Percentiles rank a stretch among this genome's conserved stretches.
Conservation (phyloP, 306 rosid genomes). For the Casuarina glauca region DNA sequence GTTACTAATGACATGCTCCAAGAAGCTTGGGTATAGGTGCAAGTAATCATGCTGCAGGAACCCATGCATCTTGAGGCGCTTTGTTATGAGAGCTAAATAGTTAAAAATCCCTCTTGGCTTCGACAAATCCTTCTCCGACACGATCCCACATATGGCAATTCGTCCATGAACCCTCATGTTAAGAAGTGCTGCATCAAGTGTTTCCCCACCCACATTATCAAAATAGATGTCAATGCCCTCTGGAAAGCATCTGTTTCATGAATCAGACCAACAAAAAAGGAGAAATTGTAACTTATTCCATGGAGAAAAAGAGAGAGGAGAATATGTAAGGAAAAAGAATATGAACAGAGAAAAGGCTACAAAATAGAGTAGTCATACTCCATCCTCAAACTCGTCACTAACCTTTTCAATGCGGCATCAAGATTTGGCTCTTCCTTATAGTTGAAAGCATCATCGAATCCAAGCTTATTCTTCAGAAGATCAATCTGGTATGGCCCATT, state of each 20-base stretch:
- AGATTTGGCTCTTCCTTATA: slow-evolving; percentile 31
- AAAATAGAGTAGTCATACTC: neutral
- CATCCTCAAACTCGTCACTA: neutral
- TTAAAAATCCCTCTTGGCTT: slow-evolving; percentile 28
- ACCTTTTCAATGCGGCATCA: slow-evolving; percentile 23
- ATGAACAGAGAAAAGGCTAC: neutral
- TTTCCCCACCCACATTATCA: slow-evolving; percentile 73
- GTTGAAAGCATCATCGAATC: slow-evolving; percentile 40
- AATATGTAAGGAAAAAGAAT: neutral
- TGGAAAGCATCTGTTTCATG: slow-evolving; percentile 43
- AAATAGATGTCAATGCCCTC: slow-evolving; percentile 73
- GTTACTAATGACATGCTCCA: neutral
- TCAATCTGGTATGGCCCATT: slow-evolving; percentile 36
- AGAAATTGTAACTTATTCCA: neutral
- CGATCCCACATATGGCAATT: slow-evolving; percentile 57
- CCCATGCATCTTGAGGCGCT: slow-evolving; percentile 52
- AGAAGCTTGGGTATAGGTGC: slow-evolving; percentile 9
- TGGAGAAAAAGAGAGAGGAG: neutral
- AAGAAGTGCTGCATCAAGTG: slow-evolving; percentile 57
- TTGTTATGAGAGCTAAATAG: slow-evolving; percentile 16
- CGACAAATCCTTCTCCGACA: slow-evolving; percentile 45
- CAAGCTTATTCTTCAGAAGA: slow-evolving; percentile 51
- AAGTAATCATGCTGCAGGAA: slow-evolving; percentile 44
- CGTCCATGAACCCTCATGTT: slow-evolving; percentile 58
- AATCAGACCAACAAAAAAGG: neutral